phyloP scores from a whole-genome alignment of 148 eudicot species.

The Nyssa sinensis region DNA sequence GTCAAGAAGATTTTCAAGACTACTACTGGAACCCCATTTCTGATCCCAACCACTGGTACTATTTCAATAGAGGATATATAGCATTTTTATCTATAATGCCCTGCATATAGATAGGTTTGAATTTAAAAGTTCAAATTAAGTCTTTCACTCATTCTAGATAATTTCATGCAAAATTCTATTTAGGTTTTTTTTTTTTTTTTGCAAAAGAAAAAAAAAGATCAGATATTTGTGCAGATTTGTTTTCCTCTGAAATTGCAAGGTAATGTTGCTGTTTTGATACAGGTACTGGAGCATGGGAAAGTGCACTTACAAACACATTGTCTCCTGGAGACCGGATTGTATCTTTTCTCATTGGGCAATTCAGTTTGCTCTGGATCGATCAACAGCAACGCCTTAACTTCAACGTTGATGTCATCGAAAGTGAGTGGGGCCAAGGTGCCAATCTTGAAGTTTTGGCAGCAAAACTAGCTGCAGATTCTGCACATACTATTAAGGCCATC shows the following conservation, averaged over 20 bases:
- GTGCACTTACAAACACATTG: slow-evolving; percentile 94
- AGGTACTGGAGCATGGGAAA: slow-evolving; percentile 99
- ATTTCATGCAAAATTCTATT: neutral
- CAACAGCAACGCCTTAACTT: slow-evolving; percentile 95
- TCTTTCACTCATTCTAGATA: neutral
- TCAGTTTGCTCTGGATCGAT: slow-evolving; percentile 98
- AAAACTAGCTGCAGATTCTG: slow-evolving; percentile 70
- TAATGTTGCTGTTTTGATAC: slow-evolving; percentile 3
- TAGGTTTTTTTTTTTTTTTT: no score
- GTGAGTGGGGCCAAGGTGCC: slow-evolving; percentile 98
- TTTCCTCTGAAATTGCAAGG: neutral
- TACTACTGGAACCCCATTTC: slow-evolving; percentile 81
- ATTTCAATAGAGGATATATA: neutral
- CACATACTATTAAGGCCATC: slow-evolving; percentile 88
- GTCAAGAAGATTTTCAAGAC: slow-evolving; percentile 98
- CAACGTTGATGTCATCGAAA: slow-evolving; percentile 90
- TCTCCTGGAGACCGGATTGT: slow-evolving; percentile 88
- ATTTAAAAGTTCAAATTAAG: no score
- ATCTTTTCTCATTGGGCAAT: slow-evolving; percentile 91
- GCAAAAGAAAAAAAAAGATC: no score
- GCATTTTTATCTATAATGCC: no score
- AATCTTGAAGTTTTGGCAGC: slow-evolving; percentile 82
- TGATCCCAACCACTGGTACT: slow-evolving; percentile 93
- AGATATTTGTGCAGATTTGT: no score
- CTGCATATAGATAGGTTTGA: neutral